Percentiles rank a stretch among this genome's conserved stretches.
These are phyloP conservation scores for Aspergillus funiculosus DNA, from an alignment of 495 filamentous ascomycete species.

Conservation along the genomic window DNA sequence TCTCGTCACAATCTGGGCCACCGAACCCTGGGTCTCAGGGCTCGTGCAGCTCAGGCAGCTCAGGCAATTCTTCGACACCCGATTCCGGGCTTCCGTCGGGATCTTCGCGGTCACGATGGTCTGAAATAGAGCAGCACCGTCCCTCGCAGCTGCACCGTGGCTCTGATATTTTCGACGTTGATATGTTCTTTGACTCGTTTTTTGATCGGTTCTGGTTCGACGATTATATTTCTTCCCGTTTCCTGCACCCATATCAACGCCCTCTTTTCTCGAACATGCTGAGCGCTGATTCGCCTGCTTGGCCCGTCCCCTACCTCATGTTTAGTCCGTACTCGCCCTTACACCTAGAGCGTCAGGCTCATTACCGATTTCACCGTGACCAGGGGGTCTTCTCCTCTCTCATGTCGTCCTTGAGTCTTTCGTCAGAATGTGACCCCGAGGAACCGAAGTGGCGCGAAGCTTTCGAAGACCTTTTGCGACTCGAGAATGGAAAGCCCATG, in stretches of 20 bases:
- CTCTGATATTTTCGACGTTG: slow-evolving; percentile 15
- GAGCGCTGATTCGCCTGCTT: slow-evolving; percentile 29
- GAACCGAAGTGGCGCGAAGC: slow-evolving; percentile 49
- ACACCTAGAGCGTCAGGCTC: slow-evolving; percentile 38
- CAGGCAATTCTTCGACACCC: not conserved
- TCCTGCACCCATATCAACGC: slow-evolving; percentile 25
- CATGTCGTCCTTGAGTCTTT: slow-evolving; percentile 29
- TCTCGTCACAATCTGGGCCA: slow-evolving; percentile 6
- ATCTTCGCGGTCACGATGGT: slow-evolving; percentile 14
- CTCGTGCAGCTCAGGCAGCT: slow-evolving; percentile 4
- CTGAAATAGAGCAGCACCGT: slow-evolving; percentile 15
- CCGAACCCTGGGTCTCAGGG: not conserved
- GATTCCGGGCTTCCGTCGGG: slow-evolving; percentile 1
- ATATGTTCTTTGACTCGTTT: slow-evolving; percentile 34
- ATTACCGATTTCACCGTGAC: slow-evolving; percentile 23
- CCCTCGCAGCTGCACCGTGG: slow-evolving; percentile 3
- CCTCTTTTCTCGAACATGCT: slow-evolving; percentile 30
- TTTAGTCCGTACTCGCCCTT: slow-evolving; percentile 50
- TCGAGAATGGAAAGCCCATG: slow-evolving; percentile 46
- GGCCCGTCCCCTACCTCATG: slow-evolving; percentile 38
- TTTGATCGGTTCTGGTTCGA: slow-evolving; percentile 33
- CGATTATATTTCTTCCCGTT: slow-evolving; percentile 26
- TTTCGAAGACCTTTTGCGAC: slow-evolving; percentile 50
- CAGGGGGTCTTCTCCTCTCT: slow-evolving; percentile 35
- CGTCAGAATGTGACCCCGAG: slow-evolving; percentile 25